Evolutionary conservation across 2,329 filamentous ascomycete species (phyloP), one percentile per base, ranked within the genome.

Genomic region (Aspergillus nomiae): DNA sequence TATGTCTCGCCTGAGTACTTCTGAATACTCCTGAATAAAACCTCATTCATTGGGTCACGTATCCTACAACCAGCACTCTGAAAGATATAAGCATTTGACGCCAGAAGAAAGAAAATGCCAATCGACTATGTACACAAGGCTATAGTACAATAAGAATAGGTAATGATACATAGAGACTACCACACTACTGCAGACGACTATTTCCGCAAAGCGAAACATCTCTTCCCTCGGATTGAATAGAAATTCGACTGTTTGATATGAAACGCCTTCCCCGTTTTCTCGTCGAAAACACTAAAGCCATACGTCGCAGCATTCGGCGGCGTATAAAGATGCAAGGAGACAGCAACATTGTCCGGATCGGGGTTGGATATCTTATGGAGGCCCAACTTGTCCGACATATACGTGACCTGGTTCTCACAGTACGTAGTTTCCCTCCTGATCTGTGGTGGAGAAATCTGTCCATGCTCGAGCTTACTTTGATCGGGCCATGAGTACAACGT

Each of bases 321-420:
- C 16, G 92, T 94, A 74, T 95, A 95, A 64, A 96, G 80, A 79
- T 97, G 94, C 67, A 97, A 81, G 61, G 92, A 96, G 56, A 97
- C 89, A 67, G 93, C 94, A 73, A 90, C 89, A 75, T 92, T 87
- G 71, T 86, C 84, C 55, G 82, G 78, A 69, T 91, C 88, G 30
- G 87, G 86, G 77, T 97, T 97, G 68, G 86, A 87, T 63, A 97
- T 90, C 59, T 89, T 88, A 79, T 97, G 94, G 48, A 97, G 83
- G 24, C 94, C 94, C 32, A 97, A 87, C 80, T 83, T 87, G 76
- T 97, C 94, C 45, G 92, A 91, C 89, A 97, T 97, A 78, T 97
- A 97, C 10, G 92, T 90, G 45, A 96, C 92, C 65, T 90, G 82
- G 67, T 94, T 90, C 73, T 89, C 83, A 56, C 83, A 80, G 72